phyloP scores from a whole-genome alignment of 73 alveolate species.

The Paramecium caudatum region DNA sequence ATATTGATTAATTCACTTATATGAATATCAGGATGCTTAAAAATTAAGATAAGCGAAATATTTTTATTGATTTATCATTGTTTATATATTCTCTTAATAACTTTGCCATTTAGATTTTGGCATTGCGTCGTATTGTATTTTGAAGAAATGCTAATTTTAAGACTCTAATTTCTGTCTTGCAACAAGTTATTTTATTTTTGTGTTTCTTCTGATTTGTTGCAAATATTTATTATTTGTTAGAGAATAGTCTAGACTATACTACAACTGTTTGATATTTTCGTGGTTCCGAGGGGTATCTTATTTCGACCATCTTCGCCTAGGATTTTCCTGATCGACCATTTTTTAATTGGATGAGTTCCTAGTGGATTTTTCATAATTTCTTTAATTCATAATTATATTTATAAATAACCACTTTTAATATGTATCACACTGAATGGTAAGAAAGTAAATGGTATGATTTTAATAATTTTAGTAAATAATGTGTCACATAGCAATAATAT shows the following conservation, averaged over 20 bases:
- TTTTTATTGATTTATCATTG: conserved; percentile 42
- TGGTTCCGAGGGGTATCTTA: conserved; percentile 40
- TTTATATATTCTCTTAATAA: conserved; percentile 26
- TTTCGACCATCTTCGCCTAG: conserved; percentile 36
- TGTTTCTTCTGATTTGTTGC: not conserved
- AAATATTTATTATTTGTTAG: conserved; percentile 17
- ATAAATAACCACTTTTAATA: not conserved
- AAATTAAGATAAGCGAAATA: conserved; percentile 33
- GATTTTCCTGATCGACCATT: conserved; percentile 6
- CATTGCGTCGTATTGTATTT: not conserved
- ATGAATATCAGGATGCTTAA: conserved; percentile 52
- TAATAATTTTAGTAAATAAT: not conserved
- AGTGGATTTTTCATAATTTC: conserved; percentile 3
- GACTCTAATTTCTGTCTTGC: conserved; percentile 23
- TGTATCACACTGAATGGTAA: conserved; percentile 7
- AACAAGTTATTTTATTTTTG: conserved; percentile 40
- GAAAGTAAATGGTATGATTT: not conserved
- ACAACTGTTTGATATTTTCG: conserved; percentile 24
- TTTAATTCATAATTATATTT: conserved; percentile 30
- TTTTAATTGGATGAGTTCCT: conserved; percentile 28
- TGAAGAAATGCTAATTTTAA: conserved; percentile 21
- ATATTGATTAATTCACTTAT: not conserved
- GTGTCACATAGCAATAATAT: not conserved
- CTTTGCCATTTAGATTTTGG: conserved; percentile 31
- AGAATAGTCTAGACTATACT: conserved; percentile 45